Evolutionary conservation across 2,329 filamentous ascomycete species (phyloP), one percentile per base, ranked within the genome.

Genomic region (Colletotrichum sp.): DNA sequence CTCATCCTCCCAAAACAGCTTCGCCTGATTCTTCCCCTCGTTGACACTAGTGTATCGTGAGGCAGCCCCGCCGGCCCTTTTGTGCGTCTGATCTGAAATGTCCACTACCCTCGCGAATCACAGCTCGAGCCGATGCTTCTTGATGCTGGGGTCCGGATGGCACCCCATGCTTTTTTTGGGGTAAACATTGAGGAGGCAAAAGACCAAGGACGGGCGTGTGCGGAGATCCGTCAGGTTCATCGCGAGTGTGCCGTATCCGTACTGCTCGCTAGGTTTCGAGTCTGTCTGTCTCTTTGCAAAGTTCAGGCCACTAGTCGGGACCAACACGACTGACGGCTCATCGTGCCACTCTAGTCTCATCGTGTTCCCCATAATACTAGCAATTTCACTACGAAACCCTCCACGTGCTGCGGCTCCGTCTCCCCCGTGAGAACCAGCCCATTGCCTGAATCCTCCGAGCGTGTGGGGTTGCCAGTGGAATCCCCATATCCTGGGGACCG

Each of bases 361-460:
- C 4, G 51, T 8, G n/a, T 71, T 66, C 21, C 38, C 34, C 47
- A 36, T 58, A 57, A 59, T 43, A 59, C 54, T 47, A 33, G 33
- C 34, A 24, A 38, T 29, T 62, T 51, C 27, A 62, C 21, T 33
- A 8, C 8, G 1, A 43, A 18, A 29, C 54, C 34, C 33, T 21
- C 66, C 72, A 73, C 68, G 68, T 73, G 71, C 72, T 21, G 16
- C 72, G 68, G 72, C 72, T 63, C 72, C 72, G 68, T 72, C 29
- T 47, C 64, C 72, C 62, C 72, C 63, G 61, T 55, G n/a, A 13
- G 9, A 61, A 66, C 38, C 33, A 66, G 68, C 55, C 68, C 29
- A 57, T 51, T 58, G 43, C 43, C 57, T 66, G 71, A 58, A 34
- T 21, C n/a, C 21, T 63, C 67, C 43, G n/a, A 47, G 33, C 31